These are phyloP conservation scores for Perkinsela sp. DNA, from an alignment of 208 protist genomes.

Conservation along the genomic window DNA sequence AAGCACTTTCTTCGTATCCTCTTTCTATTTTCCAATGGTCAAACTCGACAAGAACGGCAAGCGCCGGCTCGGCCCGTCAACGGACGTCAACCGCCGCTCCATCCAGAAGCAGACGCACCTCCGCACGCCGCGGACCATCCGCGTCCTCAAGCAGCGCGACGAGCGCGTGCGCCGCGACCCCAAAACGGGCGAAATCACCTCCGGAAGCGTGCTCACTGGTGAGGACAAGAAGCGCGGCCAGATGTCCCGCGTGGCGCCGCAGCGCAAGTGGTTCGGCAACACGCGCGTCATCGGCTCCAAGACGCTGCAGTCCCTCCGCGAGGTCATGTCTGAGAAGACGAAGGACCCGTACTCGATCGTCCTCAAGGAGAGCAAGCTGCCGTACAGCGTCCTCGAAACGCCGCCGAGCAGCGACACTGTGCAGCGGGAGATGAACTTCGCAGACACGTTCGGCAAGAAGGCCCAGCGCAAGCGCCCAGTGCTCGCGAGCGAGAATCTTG, in stretches of 20 bases:
- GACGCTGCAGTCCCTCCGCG: slow-evolving; percentile 77
- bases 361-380: slow-evolving; percentile 84
- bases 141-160: slow-evolving; percentile 58
- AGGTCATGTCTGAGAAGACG: slow-evolving; percentile 72
- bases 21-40: too few relatives aligned
- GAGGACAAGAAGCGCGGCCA: slow-evolving; percentile 44
- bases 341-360: slow-evolving; percentile 91
- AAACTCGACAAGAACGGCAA: slow-evolving; percentile 62
- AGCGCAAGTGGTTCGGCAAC: slow-evolving; percentile 89
- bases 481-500: slow-evolving; percentile 20
- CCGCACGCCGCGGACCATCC: slow-evolving; percentile 43
- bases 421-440: slow-evolving; percentile 74
- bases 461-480: slow-evolving; percentile 60
- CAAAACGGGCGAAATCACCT: slow-evolving; percentile 65
- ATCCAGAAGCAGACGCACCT: slow-evolving; percentile 46
- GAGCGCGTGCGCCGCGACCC: slow-evolving; percentile 55
- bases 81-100: slow-evolving; percentile 34
- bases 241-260: slow-evolving; percentile 73
- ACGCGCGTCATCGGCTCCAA: slow-evolving; percentile 82
- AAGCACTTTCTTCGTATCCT: too few relatives aligned
- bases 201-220: slow-evolving; percentile 49
- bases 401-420: slow-evolving; percentile 34
- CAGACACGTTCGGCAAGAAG: slow-evolving; percentile 81
- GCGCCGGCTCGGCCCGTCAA: slow-evolving; percentile 47
- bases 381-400: slow-evolving; percentile 71